Evolutionary conservation across 1,284 basidiomycete genomes (phyloP), one percentile per base, ranked within the genome.

Genomic region (Xanthoconium separans): DNA sequence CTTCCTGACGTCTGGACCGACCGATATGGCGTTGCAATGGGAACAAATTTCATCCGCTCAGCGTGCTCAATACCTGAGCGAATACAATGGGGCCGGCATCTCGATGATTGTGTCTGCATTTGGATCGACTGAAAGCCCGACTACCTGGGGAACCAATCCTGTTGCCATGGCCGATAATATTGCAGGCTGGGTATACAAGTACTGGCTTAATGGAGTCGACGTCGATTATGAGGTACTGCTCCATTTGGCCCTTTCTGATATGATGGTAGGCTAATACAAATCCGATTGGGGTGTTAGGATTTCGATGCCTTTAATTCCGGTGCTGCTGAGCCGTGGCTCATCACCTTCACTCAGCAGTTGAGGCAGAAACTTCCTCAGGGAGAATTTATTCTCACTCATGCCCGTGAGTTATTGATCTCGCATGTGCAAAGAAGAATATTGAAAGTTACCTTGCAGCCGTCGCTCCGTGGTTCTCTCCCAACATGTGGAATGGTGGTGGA

Each of bases 151-250:
- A 10, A 7, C 4, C 4, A 9, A 53, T 29, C 29, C 51, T 4
- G 10, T 24, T 10, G 9, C n/a, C 6, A n/a, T 37, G 5, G 51
- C 41, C 11, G 18, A 53, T 24, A 13, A 48, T 4, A 16, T 53
- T 4, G 33, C 40, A 16, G 30, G 33, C 6, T 53, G 51, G 51
- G 46, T 53, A 5, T 18, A 3, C 2, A 18, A 50, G 16, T 39
- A 53, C n/a, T 33, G 51, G 12, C 18, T 53, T 24, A 31, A 50
- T 3, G 51, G 51, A 6, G 41, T 27, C 15, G 51, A 53, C 18
- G 11, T 53, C 6, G 51, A 53, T 43, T 53, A 53, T 6, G 51
- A 53, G 9, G 51, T 53, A 37, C 27, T 24, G 13, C n/a, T 39
- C 16, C 41, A 2, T n/a, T 36, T 8, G 30, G 9, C 18, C 18